Evolutionary conservation across 208 protist species (phyloP), one percentile per base, ranked within the genome.

Genomic region (Leishmania gerbilli): DNA sequence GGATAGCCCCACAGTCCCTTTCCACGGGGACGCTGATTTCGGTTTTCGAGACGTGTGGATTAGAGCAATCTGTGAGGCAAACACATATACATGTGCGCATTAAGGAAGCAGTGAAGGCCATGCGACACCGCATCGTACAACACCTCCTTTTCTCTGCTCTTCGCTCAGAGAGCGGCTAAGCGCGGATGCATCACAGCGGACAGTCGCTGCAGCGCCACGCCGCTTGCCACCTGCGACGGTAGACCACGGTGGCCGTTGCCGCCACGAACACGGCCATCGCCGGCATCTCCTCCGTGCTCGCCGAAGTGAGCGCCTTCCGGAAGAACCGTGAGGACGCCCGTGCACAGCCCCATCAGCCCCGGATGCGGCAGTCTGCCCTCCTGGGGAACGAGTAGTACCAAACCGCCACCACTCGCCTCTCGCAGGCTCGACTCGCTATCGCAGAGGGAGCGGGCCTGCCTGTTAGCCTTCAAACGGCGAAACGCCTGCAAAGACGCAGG

Each of bases 151-250:
- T 79, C 74, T 72, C 21, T 7, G 27, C 40, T 40, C 24, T 56
- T 24, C 55, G 21, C 27, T 80, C 81, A 90, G 42, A 95, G 49
- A 34, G 82, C 77, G 19, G 67, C 79, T 6, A 97, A 80, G 7
- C 79, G 60, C 4, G 95, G 95, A 76, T 97, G 93, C 82, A 95
- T 74, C 2, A 96, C 86, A 2, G 89, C 83, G 40, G 89, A 96
- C 11, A 96, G 74, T 3, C 95, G 95, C 78, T 96, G 93, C n/a
- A 97, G 62, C 0, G 95, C 95, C 79, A 97, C 95, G 34, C 92
- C 95, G 56, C 87, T 91, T 6, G 93, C 93, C 47, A 97, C 93
- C 76, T 95, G 86, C 4, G 93, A 89, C 0, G 95, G 90, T 67
- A 97, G 71, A 31, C 94, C 94, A n/a, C 84, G 79, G 71, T 83